Conservation (phyloP, 1,139 yeast genomes). For the Geotrichum australiense region DNA sequence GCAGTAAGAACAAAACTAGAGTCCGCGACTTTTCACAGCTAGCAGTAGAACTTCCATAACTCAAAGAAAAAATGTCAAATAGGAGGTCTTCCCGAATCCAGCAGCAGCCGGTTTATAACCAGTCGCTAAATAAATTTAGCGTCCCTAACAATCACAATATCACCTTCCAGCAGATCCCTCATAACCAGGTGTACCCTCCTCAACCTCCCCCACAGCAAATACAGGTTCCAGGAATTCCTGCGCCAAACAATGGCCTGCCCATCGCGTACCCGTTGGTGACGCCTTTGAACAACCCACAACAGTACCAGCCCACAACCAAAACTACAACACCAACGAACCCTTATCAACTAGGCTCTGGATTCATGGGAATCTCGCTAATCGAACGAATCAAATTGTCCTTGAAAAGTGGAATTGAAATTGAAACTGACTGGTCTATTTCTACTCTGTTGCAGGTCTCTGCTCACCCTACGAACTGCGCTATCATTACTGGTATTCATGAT, state of each 20-base stretch:
- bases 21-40: too few relatives aligned
- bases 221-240: constrained; percentile 1
- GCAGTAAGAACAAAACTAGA: too few relatives aligned
- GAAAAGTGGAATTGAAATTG: constrained; percentile 50
- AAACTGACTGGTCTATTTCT: constrained; percentile 59
- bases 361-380: constrained; percentile 27
- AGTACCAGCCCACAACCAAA: constrained; percentile 25
- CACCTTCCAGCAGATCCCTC: constrained; percentile 8
- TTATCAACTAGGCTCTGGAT: constrained; percentile 22
- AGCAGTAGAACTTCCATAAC: too few relatives aligned
- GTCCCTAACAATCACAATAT: constrained; percentile 4
- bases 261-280: constrained; percentile 33
- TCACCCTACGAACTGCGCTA: not conserved
- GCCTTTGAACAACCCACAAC: constrained; percentile 32
- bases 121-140: constrained; percentile 10
- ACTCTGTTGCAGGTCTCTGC: constrained; percentile 52
- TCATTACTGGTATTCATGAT: not conserved
- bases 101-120: constrained; percentile 12
- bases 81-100: too few relatives aligned
- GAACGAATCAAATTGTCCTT: constrained; percentile 59
- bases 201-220: constrained; percentile 11
- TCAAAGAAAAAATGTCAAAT: too few relatives aligned
- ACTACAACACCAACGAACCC: not conserved
- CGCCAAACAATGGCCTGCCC: constrained; percentile 17
- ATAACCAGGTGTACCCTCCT: constrained; percentile 7